These are phyloP conservation scores for Claviceps pazoutovae DNA, from an alignment of 2,329 filamentous ascomycete genomes.

Conservation along the genomic window DNA sequence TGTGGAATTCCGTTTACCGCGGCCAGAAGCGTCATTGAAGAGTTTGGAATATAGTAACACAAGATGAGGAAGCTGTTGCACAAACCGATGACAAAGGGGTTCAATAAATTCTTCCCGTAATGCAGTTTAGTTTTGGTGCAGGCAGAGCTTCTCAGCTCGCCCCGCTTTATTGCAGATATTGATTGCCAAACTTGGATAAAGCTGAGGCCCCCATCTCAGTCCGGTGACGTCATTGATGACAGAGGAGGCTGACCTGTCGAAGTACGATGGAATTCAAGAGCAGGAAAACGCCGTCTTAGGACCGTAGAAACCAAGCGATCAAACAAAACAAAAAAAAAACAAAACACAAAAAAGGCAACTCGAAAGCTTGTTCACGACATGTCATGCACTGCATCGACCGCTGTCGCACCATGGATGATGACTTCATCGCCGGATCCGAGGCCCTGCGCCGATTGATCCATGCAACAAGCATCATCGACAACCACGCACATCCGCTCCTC, in stretches of 20 bases:
- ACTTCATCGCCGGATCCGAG: slow-evolving; percentile 7
- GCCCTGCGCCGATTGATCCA: slow-evolving; percentile 27
- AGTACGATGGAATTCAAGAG: too few relatives aligned
- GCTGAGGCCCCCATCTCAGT: too few relatives aligned
- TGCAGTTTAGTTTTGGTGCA: too few relatives aligned
- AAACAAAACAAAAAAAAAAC: neutral
- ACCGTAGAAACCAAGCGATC: neutral
- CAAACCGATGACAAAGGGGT: too few relatives aligned
- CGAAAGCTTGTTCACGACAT: neutral
- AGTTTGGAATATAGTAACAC: slow-evolving; percentile 18
- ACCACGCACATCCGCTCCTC: slow-evolving; percentile 58
- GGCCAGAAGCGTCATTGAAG: slow-evolving; percentile 35
- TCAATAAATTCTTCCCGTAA: too few relatives aligned
- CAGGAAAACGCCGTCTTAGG: too few relatives aligned
- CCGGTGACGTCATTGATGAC: too few relatives aligned
- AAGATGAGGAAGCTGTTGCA: too few relatives aligned
- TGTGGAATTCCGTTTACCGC: slow-evolving; percentile 26
- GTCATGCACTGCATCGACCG: neutral
- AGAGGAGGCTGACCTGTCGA: too few relatives aligned
- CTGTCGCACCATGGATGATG: neutral
- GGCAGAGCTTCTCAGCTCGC: too few relatives aligned
- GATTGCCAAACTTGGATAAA: too few relatives aligned
- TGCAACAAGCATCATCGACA: slow-evolving; percentile 53
- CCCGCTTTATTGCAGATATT: too few relatives aligned
- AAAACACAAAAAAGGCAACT: neutral